Conservation (phyloP, 768 basidiomycete species). For the Tulasnella sp. region DNA sequence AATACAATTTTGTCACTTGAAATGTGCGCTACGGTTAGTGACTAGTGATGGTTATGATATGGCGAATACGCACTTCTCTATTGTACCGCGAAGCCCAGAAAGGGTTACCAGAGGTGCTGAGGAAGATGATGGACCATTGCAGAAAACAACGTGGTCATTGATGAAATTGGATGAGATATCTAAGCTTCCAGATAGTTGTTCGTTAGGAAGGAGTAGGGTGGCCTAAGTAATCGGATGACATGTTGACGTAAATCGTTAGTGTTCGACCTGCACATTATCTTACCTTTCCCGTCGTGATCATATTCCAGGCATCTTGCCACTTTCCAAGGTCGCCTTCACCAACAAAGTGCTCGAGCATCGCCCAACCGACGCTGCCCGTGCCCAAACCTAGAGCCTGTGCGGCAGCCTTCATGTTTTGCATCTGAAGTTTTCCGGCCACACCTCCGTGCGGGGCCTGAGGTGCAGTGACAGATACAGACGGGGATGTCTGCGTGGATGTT, state of each 20-base stretch:
- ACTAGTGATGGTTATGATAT: conserved; percentile 1
- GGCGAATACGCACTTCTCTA: conserved; percentile 40
- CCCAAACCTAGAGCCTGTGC: conserved; percentile 58
- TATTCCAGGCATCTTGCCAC: conserved; percentile 59
- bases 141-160: conserved; percentile 69
- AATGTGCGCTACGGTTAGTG: neutral
- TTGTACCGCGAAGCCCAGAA: conserved; percentile 66
- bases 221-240: conserved; percentile 50
- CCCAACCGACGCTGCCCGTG: conserved; percentile 55
- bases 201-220: conserved; percentile 65
- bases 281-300: conserved; percentile 56
- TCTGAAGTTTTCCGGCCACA: conserved; percentile 55
- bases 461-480: conserved; percentile 32
- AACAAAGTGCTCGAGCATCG: conserved; percentile 57
- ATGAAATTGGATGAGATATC: conserved; percentile 61
- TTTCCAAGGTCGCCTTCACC: conserved; percentile 38
- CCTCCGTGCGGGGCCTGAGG: conserved; percentile 34
- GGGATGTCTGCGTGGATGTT: conserved; percentile 31
- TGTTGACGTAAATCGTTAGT: neutral
- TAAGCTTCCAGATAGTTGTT: conserved; percentile 39
- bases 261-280: neutral
- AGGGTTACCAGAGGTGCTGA: conserved; percentile 54
- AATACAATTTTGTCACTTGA: conserved; percentile 31
- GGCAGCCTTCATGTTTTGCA: conserved; percentile 61
- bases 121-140: conserved; percentile 35